A percentile compares a stretch with the other conserved stretches of the same genome.
phyloP scores from a whole-genome alignment of 2,329 filamentous ascomycete genomes.

The Aaosphaeria arxii region DNA sequence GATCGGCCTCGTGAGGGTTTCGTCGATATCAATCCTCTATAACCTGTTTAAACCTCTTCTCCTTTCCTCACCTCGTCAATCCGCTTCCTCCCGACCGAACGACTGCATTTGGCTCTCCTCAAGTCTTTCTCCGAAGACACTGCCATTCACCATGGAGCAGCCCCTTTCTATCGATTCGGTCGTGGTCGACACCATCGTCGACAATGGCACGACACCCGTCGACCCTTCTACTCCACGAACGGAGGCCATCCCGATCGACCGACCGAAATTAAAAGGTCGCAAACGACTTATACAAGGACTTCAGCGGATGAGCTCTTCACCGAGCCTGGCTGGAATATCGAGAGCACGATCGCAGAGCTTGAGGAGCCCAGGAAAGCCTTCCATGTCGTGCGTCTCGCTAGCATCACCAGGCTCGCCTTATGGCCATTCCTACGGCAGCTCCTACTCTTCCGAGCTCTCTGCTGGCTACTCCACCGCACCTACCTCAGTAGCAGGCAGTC shows the following conservation, averaged over 20 bases:
- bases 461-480: conserved; percentile 56
- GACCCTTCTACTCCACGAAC: conserved; percentile 14
- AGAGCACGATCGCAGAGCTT: conserved; percentile 66
- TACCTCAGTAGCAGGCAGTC: conserved; percentile 49
- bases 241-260: conserved; percentile 27
- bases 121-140: too few species aligned
- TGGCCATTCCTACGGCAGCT: conserved; percentile 52
- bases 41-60: not conserved
- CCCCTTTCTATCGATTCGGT: conserved; percentile 37
- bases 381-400: conserved; percentile 64
- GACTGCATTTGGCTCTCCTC: too few species aligned
- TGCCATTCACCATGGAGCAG: conserved; percentile 22
- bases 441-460: conserved; percentile 56
- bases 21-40: not conserved
- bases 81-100: not conserved
- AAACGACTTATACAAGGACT: conserved; percentile 70
- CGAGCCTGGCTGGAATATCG: conserved; percentile 64
- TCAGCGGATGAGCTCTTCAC: conserved; percentile 78
- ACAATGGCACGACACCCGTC: conserved; percentile 8
- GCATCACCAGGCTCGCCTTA: conserved; percentile 51
- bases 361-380: conserved; percentile 60
- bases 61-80: not conserved
- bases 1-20: not conserved
- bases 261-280: conserved; percentile 63
- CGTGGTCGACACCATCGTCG: conserved; percentile 28